These are phyloP conservation scores for Phaeotremella fagi DNA, from an alignment of 768 basidiomycete species.

Conservation along the genomic window DNA sequence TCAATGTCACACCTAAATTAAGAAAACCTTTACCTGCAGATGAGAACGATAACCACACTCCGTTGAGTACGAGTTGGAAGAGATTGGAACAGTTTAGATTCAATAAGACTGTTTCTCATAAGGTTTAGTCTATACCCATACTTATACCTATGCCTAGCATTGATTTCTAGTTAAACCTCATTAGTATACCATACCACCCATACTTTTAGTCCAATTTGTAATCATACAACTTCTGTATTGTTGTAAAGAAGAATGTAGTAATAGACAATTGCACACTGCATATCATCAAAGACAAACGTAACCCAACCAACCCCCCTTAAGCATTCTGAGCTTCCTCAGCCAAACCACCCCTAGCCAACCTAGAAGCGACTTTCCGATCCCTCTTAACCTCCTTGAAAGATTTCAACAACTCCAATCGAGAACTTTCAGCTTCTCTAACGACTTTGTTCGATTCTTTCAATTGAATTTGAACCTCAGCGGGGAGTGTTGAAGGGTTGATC, in stretches of 20 bases:
- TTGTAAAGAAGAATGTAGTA: no score
- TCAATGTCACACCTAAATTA: background rate
- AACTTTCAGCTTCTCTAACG: background rate
- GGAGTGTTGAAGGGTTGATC: constrained; percentile 4
- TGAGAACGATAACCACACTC: no score
- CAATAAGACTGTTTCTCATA: background rate
- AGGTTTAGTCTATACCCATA: background rate
- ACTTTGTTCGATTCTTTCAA: background rate
- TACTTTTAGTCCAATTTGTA: no score
- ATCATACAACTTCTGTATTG: no score
- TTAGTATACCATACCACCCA: no score
- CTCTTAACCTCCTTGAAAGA: background rate
- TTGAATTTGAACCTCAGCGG: background rate
- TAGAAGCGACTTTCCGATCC: background rate
- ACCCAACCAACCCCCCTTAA: background rate
- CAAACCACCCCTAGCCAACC: background rate
- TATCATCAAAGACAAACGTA: background rate
- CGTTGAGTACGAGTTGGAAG: no score
- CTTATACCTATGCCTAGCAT: no score
- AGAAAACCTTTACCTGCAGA: background rate
- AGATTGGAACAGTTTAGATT: background rate
- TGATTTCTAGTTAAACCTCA: no score
- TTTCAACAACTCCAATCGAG: background rate
- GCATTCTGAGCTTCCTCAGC: background rate
- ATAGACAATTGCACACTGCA: background rate